These are phyloP conservation scores for Ophiosphaerella herpotricha DNA, from an alignment of 2,329 filamentous ascomycete genomes.

Conservation along the genomic window DNA sequence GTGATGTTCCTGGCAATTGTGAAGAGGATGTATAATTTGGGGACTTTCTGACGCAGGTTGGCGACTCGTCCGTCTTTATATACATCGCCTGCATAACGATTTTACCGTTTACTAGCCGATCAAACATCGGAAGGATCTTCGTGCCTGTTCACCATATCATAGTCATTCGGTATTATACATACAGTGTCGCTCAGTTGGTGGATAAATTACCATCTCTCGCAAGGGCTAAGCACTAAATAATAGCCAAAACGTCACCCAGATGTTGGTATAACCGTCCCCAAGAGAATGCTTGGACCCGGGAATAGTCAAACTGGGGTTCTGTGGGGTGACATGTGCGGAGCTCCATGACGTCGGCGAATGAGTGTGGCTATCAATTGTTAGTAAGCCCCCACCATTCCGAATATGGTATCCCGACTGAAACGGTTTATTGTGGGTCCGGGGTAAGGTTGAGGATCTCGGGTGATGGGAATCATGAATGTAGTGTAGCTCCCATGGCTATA, in stretches of 20 bases:
- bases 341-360: neutral
- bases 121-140: neutral
- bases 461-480: too few species aligned
- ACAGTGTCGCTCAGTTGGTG: neutral
- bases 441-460: too few species aligned
- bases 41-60: neutral
- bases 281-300: neutral
- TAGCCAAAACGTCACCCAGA: neutral
- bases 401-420: too few species aligned
- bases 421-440: too few species aligned
- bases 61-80: neutral
- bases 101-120: neutral
- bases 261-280: neutral
- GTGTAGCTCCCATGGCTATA: too few species aligned
- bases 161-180: neutral
- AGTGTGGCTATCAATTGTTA: neutral
- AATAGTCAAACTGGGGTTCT: neutral
- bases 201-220: neutral
- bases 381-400: too few species aligned
- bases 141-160: neutral
- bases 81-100: neutral
- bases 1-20: slow-evolving; percentile 7
- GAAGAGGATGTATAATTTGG: neutral
- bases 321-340: slow-evolving; percentile 1
- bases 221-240: neutral